These are phyloP conservation scores for Diaporthe velutina DNA, from an alignment of 2,329 filamentous ascomycete species.

Conservation along the genomic window DNA sequence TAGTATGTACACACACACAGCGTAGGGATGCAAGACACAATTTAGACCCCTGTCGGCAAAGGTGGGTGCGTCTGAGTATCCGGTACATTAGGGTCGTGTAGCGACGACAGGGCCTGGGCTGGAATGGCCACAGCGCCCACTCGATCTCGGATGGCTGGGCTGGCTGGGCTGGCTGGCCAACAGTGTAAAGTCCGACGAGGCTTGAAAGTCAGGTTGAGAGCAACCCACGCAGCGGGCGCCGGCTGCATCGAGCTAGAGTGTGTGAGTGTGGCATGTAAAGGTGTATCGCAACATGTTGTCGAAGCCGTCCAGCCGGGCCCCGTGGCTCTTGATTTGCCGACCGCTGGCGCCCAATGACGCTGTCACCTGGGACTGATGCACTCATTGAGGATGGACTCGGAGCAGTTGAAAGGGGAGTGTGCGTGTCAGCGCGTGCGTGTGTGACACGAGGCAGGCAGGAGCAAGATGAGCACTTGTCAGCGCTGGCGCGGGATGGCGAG, in stretches of 20 bases:
- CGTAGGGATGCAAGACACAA: background rate
- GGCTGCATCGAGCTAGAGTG: slow-evolving; percentile 12
- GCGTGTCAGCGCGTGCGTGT: background rate
- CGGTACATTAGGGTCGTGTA: slow-evolving; percentile 3
- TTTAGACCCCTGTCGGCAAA: slow-evolving; percentile 12
- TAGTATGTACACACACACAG: background rate
- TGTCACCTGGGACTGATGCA: slow-evolving; percentile 11
- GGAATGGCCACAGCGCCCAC: slow-evolving; percentile 3
- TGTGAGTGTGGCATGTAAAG: slow-evolving; percentile 15
- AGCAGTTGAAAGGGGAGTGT: background rate
- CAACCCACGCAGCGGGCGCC: background rate
- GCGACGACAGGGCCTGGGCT: slow-evolving; percentile 12
- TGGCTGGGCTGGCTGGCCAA: background rate
- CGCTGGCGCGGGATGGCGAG: slow-evolving; percentile 9
- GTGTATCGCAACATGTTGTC: slow-evolving; percentile 11
- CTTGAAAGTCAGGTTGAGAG: background rate
- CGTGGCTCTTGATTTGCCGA: slow-evolving; percentile 5
- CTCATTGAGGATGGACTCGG: background rate
- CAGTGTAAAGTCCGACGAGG: background rate
- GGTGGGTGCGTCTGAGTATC: slow-evolving; percentile 3
- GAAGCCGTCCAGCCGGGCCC: background rate
- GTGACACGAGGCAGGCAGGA: background rate
- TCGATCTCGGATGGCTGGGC: slow-evolving; percentile 7
- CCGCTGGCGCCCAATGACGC: slow-evolving; percentile 1
- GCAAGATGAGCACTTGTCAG: slow-evolving; percentile 6